These are phyloP conservation scores for Pezicula rhizophila DNA, from an alignment of 2,329 filamentous ascomycete genomes.

Conservation along the genomic window DNA sequence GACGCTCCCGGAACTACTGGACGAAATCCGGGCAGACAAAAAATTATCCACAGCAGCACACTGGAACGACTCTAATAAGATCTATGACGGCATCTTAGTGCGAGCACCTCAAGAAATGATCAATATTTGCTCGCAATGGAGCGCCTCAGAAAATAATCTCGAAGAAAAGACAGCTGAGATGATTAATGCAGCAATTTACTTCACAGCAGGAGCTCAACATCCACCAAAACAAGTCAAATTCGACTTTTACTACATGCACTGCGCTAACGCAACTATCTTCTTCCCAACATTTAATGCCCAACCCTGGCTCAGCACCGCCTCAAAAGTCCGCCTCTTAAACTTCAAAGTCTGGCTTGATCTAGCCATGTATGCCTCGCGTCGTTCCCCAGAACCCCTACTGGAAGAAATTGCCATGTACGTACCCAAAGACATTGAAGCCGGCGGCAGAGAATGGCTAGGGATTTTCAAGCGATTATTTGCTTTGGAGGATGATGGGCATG, in stretches of 20 bases:
- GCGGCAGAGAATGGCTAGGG: conserved; percentile 27
- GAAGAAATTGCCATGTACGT: conserved; percentile 56
- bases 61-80: conserved; percentile 53
- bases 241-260: conserved; percentile 82
- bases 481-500: conserved; percentile 72
- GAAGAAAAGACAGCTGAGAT: conserved; percentile 57
- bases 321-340: conserved; percentile 67
- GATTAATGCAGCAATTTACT: conserved; percentile 55
- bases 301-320: conserved; percentile 51
- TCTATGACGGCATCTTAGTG: conserved; percentile 61
- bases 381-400: conserved; percentile 52
- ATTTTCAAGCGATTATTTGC: conserved; percentile 41
- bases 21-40: conserved; percentile 49
- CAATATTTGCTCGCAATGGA: conserved; percentile 51
- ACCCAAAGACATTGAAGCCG: conserved; percentile 35
- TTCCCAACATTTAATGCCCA: conserved; percentile 62
- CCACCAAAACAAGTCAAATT: conserved; percentile 62
- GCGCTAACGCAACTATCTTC: conserved; percentile 65
- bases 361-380: conserved; percentile 65
- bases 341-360: conserved; percentile 77
- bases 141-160: conserved; percentile 42
- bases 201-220: conserved; percentile 48
- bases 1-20: conserved; percentile 53
- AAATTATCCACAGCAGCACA: conserved; percentile 48
- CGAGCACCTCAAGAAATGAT: conserved; percentile 60